phyloP scores from a whole-genome alignment of 2,329 filamentous ascomycete genomes.

The Colletotrichum cereale region DNA sequence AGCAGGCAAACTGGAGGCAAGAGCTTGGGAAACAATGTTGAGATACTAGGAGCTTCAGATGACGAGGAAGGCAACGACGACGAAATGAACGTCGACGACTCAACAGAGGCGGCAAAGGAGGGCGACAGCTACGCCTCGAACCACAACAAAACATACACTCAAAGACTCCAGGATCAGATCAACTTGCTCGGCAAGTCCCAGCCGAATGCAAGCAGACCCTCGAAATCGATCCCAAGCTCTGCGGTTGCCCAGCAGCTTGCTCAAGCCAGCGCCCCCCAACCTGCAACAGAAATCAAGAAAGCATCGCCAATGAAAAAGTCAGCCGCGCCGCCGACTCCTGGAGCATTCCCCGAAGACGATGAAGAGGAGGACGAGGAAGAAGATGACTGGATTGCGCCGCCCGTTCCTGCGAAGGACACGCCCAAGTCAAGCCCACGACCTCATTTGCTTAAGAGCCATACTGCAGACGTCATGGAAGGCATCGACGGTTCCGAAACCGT shows the following conservation, averaged over 20 bases:
- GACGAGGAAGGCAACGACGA: constrained; percentile 64
- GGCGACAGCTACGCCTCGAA: constrained; percentile 61
- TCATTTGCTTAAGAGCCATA: constrained; percentile 69
- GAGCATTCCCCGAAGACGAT: constrained; percentile 70
- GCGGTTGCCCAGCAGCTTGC: constrained; percentile 50
- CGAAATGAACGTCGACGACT: constrained; percentile 65
- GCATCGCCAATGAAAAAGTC: constrained; percentile 51
- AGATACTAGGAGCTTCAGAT: constrained; percentile 58
- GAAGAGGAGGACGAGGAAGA: constrained; percentile 57
- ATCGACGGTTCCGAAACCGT: constrained; percentile 63
- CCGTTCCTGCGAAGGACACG: constrained; percentile 49
- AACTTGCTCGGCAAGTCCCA: constrained; percentile 75
- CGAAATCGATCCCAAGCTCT: constrained; percentile 61
- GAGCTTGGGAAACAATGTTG: constrained; percentile 68
- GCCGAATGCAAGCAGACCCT: constrained; percentile 58
- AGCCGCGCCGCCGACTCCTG: constrained; percentile 59
- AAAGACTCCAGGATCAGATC: constrained; percentile 92
- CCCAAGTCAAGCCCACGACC: constrained; percentile 61
- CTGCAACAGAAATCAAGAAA: constrained; percentile 46
- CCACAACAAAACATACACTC: constrained; percentile 92
- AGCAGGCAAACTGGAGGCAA: constrained; percentile 80
- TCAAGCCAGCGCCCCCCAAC: constrained; percentile 45
- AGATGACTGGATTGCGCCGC: constrained; percentile 73
- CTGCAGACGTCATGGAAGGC: constrained; percentile 72
- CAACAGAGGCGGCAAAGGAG: constrained; percentile 60